phyloP scores from a whole-genome alignment of 257 asterid genomes.

The Solanum pimpinellifolium region DNA sequence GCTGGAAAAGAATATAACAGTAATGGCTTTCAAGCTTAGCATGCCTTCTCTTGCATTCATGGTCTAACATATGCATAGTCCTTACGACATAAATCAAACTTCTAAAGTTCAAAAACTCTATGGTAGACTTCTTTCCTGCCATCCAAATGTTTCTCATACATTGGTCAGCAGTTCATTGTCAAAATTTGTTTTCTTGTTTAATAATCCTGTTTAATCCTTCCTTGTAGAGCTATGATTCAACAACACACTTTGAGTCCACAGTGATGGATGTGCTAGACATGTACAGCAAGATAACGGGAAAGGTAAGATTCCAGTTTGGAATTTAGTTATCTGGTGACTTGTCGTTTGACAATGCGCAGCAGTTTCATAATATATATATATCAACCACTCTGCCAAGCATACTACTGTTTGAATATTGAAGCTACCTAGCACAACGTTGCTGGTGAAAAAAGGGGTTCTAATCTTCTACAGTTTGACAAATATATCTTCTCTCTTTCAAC shows the following conservation, averaged over 20 bases:
- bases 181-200: background rate
- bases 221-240: slow-evolving; percentile 72
- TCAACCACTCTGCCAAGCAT: background rate
- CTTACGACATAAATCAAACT: background rate
- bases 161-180: background rate
- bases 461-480: background rate
- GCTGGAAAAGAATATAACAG: background rate
- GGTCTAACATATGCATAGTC: background rate
- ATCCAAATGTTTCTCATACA: background rate
- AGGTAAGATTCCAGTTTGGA: slow-evolving; percentile 24
- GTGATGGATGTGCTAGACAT: slow-evolving; percentile 61
- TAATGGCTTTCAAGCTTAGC: background rate
- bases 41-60: background rate
- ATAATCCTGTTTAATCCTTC: background rate
- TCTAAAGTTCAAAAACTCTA: background rate
- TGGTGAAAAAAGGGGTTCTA: background rate
- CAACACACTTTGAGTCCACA: slow-evolving; percentile 87
- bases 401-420: background rate
- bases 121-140: background rate
- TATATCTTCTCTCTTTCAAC: background rate
- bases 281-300: slow-evolving; percentile 83
- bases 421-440: background rate
- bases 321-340: background rate
- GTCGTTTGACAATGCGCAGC: background rate
- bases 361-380: background rate